phyloP scores from a whole-genome alignment of 352 stramenopile genomes.

The Pythium rhizo-oryzae region DNA sequence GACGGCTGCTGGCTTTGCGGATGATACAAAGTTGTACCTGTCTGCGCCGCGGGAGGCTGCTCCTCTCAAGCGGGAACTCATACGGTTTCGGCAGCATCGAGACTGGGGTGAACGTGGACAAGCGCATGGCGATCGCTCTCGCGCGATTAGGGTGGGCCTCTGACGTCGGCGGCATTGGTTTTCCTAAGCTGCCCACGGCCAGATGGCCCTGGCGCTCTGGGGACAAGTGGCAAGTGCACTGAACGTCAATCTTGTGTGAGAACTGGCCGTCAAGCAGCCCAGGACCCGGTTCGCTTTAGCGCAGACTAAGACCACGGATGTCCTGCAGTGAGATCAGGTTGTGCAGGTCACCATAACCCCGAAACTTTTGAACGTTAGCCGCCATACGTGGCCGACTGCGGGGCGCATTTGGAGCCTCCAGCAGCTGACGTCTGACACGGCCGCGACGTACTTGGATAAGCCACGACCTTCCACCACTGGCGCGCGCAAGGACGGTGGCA shows the following conservation, averaged over 20 bases:
- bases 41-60: no score
- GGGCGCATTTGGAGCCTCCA: not conserved
- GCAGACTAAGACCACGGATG: not conserved
- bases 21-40: slow-evolving; percentile 7
- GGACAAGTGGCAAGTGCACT: not conserved
- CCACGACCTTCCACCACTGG: not conserved
- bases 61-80: no score
- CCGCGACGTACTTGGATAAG: not conserved
- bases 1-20: slow-evolving; percentile 9
- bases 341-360: not conserved
- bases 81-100: no score
- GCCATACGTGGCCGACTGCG: not conserved
- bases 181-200: not conserved
- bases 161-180: not conserved
- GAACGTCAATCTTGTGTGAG: not conserved
- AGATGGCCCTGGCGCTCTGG: not conserved
- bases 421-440: not conserved
- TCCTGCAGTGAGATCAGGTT: not conserved
- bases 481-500: not conserved
- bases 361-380: not conserved
- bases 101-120: no score
- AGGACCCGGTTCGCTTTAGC: not conserved
- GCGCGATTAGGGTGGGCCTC: not conserved
- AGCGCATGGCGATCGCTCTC: not conserved
- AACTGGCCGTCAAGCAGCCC: not conserved